phyloP scores from a whole-genome alignment of 768 basidiomycete genomes.

The Tylopilus intermedius region DNA sequence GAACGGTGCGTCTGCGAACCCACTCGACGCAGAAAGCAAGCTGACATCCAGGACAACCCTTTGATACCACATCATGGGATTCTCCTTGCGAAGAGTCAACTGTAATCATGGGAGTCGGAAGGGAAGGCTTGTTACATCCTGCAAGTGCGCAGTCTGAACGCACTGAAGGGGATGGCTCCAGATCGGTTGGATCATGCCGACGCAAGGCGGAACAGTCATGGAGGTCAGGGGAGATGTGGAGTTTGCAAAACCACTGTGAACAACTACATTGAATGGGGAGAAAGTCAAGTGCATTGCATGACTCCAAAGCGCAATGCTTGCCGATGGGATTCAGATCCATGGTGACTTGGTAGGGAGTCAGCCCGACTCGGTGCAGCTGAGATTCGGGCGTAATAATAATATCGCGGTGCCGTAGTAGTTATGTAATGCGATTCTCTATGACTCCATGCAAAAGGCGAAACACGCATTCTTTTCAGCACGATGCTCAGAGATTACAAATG shows the following conservation, averaged over 20 bases:
- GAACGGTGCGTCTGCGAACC: conserved; percentile 11
- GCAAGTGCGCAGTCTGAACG: conserved; percentile 46
- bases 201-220: conserved; percentile 47
- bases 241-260: conserved; percentile 52
- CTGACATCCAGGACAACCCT: conserved; percentile 49
- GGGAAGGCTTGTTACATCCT: conserved; percentile 52
- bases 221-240: conserved; percentile 55
- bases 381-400: neutral
- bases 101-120: conserved; percentile 38
- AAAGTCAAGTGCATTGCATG: conserved; percentile 66
- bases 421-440: no score
- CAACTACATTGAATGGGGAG: conserved; percentile 73
- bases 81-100: conserved; percentile 1
- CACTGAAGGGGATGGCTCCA: conserved; percentile 19
- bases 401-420: neutral
- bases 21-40: conserved; percentile 64
- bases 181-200: neutral
- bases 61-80: conserved; percentile 3
- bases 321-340: conserved; percentile 53
- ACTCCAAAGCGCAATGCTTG: conserved; percentile 53
- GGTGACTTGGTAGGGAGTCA: neutral
- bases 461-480: neutral
- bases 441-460: no score
- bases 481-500: conserved; percentile 9
- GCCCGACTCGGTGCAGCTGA: neutral